phyloP scores from a whole-genome alignment of 1,284 basidiomycete genomes.

The Sporisorium sorghi region DNA sequence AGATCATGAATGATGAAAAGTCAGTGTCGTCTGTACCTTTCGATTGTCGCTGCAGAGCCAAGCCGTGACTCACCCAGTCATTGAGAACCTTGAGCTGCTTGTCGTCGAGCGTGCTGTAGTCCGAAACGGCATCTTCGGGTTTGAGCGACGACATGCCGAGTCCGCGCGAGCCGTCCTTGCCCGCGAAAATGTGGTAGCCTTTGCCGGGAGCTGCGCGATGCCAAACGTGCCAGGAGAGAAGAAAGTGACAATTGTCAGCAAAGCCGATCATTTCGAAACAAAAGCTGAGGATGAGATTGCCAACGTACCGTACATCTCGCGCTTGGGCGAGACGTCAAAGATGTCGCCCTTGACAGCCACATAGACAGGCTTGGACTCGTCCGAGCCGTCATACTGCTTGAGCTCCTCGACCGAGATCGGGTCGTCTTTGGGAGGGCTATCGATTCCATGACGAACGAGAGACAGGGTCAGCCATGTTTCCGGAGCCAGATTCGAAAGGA shows the following conservation, averaged over 20 bases:
- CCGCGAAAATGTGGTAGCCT: slow-evolving; percentile 75
- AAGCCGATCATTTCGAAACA: not conserved
- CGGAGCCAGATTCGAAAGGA: not conserved
- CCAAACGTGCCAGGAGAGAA: not conserved
- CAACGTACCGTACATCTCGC: slow-evolving; percentile 81
- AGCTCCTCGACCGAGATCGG: slow-evolving; percentile 79
- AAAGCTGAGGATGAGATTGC: not conserved
- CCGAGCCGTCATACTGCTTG: slow-evolving; percentile 78
- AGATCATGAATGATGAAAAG: not conserved
- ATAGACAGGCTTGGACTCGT: slow-evolving; percentile 79
- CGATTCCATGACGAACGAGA: too few species aligned
- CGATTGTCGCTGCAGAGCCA: not conserved
- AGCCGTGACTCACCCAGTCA: slow-evolving; percentile 77
- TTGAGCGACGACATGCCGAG: slow-evolving; percentile 82
- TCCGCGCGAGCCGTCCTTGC: slow-evolving; percentile 79
- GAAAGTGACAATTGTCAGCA: not conserved
- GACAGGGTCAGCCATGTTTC: not conserved
- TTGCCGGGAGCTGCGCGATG: slow-evolving; percentile 50
- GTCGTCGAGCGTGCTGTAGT: slow-evolving; percentile 82
- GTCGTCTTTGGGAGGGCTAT: slow-evolving; percentile 81
- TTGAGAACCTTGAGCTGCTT: slow-evolving; percentile 85
- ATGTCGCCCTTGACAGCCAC: slow-evolving; percentile 89
- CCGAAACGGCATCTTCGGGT: slow-evolving; percentile 85
- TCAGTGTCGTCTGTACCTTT: not conserved
- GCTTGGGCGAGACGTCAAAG: slow-evolving; percentile 82